Base-by-base conservation (phyloP, 179 eudicot species). In the Dionaea muscipula region DNA sequence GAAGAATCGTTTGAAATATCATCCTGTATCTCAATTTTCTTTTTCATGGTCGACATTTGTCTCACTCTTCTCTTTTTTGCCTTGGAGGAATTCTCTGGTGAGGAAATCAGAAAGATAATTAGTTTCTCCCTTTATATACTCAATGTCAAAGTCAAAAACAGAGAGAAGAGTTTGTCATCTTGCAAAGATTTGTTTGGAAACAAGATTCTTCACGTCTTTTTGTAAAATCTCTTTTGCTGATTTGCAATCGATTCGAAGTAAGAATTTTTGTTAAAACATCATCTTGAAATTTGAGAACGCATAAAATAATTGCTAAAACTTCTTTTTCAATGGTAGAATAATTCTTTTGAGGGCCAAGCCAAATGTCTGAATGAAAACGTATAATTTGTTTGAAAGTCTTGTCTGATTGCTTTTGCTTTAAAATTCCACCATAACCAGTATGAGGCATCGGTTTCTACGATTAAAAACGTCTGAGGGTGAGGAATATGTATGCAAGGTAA, bases 231-330 rank as follows among this genome's bases (percentile, higher is more conserved):
- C 35, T 28, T 28, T 28, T 3, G 35, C 35, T 8, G 35, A 28
- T 28, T 28, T 28, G 8, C 35, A 28, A 28, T 28, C 35, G 35
- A 28, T 28, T 28, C 35, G 51, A 36, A 33, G 51, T 52, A 1
- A 63, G 62, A 33, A 51, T 14, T 48, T 39, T 56, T 18, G 15
- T 57, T 48, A 35, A 31, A n/a, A 67, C 16, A 44, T 59, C 64
- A 43, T 58, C 57, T 37, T 59, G 45, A 20, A 66, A 58, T 43
- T 60, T 47, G 0, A 2, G 26, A 39, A 62, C 37, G 1, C 54
- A 28, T 28, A 28, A 28, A 28, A 28, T 8, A 28, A 28, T 28
- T 3, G 35, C 35, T 28, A 28, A 28, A 28, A 28, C 8, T 28
- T 28, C 35, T 28, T 28, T 28, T 28, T 28, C 8, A 28, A 28